Conservation (phyloP, 73 alveolate species). For the Paramecium pentaurelia region DNA sequence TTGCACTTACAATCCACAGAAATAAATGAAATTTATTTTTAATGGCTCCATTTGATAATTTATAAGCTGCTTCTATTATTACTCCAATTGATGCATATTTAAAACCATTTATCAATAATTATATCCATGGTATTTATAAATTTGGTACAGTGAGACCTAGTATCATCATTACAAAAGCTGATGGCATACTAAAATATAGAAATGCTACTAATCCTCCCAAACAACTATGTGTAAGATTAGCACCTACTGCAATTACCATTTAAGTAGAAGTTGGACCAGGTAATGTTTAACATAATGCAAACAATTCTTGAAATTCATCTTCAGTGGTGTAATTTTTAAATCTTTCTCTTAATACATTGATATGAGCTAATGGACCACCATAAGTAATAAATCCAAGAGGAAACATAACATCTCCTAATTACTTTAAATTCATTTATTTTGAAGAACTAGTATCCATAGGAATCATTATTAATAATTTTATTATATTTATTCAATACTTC, state of each 20-base stretch:
- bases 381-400: slow-evolving; percentile 44
- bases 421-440: background rate
- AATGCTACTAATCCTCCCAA: slow-evolving; percentile 40
- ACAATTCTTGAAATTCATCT: slow-evolving; percentile 25
- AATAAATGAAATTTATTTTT: slow-evolving; percentile 8
- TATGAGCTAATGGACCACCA: slow-evolving; percentile 41
- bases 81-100: slow-evolving; percentile 18
- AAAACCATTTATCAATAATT: background rate
- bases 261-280: slow-evolving; percentile 49
- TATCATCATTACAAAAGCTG: background rate
- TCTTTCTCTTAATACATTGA: background rate
- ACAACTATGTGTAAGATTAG: background rate
- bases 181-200: slow-evolving; percentile 21
- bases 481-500: slow-evolving; percentile 21
- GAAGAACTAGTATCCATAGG: background rate
- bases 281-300: slow-evolving; percentile 21
- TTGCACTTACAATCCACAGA: background rate
- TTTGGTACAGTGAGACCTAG: background rate
- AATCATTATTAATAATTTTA: background rate
- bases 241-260: slow-evolving; percentile 46
- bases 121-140: background rate
- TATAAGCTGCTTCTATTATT: slow-evolving; percentile 15
- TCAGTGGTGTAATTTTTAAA: background rate
- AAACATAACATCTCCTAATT: background rate
- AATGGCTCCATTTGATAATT: slow-evolving; percentile 5